These are phyloP conservation scores for Fraxinus sp. DNA, from an alignment of 305 asterid species.

Conservation along the genomic window DNA sequence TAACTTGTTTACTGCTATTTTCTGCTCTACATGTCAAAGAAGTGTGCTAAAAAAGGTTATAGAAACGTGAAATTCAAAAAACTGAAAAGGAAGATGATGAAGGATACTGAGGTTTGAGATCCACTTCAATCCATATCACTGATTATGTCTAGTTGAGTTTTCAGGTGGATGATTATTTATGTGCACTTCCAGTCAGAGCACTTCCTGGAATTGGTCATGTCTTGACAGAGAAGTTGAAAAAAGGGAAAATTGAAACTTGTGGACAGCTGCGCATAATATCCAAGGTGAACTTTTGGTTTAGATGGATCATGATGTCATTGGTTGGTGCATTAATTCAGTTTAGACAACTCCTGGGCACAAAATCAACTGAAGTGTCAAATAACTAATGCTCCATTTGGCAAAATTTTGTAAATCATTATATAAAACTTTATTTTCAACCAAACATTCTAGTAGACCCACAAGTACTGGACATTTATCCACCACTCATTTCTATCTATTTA, in stretches of 20 bases:
- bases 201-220: conserved; percentile 95
- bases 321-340: conserved; percentile 15
- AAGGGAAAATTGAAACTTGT: conserved; percentile 62
- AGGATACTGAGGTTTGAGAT: conserved; percentile 9
- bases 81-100: background rate
- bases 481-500: background rate
- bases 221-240: conserved; percentile 76
- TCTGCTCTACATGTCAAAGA: background rate
- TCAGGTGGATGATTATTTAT: conserved; percentile 74
- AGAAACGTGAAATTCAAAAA: background rate
- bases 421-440: background rate
- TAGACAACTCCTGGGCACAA: background rate
- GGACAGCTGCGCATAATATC: conserved; percentile 61
- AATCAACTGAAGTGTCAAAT: background rate
- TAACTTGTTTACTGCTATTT: background rate
- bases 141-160: conserved; percentile 24
- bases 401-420: background rate
- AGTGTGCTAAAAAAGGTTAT: conserved; percentile 15
- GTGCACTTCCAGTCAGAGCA: conserved; percentile 82
- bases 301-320: background rate
- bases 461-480: background rate
- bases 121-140: background rate
- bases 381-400: background rate
- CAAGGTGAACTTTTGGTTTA: conserved; percentile 46
- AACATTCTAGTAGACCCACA: background rate